Conservation (phyloP, 139 green algal species). For the Zygnema circumcarinatum region DNA sequence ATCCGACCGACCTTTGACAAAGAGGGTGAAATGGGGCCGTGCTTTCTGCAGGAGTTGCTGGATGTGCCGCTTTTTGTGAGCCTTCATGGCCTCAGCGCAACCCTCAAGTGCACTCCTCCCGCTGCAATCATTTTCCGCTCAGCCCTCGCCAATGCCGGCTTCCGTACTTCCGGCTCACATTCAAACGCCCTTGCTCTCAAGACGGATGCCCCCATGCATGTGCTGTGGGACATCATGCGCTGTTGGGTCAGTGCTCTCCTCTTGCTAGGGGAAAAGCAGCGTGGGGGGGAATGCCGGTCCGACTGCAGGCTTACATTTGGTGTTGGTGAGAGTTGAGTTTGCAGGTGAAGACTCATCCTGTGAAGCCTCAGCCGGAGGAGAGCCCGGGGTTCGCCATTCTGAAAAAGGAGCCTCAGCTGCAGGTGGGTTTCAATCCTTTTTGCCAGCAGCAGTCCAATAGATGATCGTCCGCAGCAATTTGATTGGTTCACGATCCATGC, state of each 20-base stretch:
- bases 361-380: constrained; percentile 50
- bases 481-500: no score
- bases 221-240: constrained; percentile 84
- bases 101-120: constrained; percentile 76
- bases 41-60: constrained; percentile 55
- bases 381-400: constrained; percentile 36
- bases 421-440: constrained; percentile 11
- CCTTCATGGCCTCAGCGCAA: constrained; percentile 82
- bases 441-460: no score
- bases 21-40: not conserved
- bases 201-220: constrained; percentile 85
- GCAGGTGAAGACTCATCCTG: constrained; percentile 56
- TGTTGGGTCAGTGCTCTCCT: constrained; percentile 73
- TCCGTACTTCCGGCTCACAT: constrained; percentile 83
- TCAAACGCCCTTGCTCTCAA: constrained; percentile 89
- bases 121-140: constrained; percentile 77
- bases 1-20: no score
- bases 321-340: no score
- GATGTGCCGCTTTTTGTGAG: constrained; percentile 67
- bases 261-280: no score
- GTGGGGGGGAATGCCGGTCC: no score
- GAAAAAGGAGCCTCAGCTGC: constrained; percentile 32
- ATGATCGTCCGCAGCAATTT: no score
- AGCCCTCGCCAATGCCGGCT: constrained; percentile 83
- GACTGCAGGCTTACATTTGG: no score